Base-by-base conservation (phyloP, 345 rosid species). In the Linum usitatissimum region DNA sequence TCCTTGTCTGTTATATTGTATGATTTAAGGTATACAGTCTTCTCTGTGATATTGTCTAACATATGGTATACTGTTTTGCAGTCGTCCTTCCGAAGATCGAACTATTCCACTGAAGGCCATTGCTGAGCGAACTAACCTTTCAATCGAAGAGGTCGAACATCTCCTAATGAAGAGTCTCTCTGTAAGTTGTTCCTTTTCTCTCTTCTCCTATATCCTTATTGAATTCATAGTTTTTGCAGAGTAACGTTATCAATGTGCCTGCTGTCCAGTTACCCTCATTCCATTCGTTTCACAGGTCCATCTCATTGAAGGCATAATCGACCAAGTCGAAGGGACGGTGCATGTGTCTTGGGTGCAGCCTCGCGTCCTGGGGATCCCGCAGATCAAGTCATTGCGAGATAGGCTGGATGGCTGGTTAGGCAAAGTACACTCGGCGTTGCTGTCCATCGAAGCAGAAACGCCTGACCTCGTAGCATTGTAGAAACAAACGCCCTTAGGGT, bases 261-360 rank as follows among this genome's bases (percentile, higher is more conserved):
- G 49, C 9, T 12, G 17, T 45, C 51, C 17, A 2, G 51, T 8
- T 15, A 5, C 15, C 0, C 4, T 18, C 3, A 2, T 19, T 19
- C 59, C 59, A 19, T 55, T 55, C 8, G 30, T 28, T 19, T 55
- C 59, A 5, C 87, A 94, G 99, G 99, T 90, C 78, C 99, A 80
- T 80, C 90, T 94, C 61, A 86, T 94, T 2, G 96, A 94, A 79
- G 99, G 99, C 7, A 86, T 94, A 57, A 80, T 94, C 19, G 97
- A 94, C 79, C 95, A 94, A 86, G 99, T 94, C 42, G 86, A 88
- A 68, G 95, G 96, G 66, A 86, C 88, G 5, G 90, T 94, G 15
- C 77, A 94, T 0, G 85, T 94, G 17, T 90, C 99, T 3, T 94
- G 99, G 99, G 99, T 92, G 57, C 99, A 94, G 73, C 99, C 99